A percentile compares a stretch with the other conserved stretches of the same genome.
These are phyloP conservation scores for Pichia sp. DNA, from an alignment of 1,139 yeast species.

Conservation along the genomic window DNA sequence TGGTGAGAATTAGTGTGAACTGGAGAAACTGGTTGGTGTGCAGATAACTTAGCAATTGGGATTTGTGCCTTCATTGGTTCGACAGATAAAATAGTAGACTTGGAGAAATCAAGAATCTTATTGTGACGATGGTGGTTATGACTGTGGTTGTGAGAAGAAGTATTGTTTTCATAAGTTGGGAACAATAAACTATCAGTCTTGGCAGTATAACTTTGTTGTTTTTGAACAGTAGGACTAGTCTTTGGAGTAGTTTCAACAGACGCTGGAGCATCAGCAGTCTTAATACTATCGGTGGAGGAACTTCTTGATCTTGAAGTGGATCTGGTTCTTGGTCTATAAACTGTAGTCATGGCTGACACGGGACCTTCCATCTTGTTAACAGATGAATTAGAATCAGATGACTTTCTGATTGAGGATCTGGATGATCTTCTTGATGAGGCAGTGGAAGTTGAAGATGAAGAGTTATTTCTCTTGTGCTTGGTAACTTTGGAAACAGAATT, in stretches of 20 bases:
- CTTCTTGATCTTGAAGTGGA: slow-evolving; percentile 8
- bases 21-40: neutral
- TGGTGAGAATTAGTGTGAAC: slow-evolving; percentile 8
- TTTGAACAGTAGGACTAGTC: neutral
- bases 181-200: neutral
- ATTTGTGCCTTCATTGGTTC: slow-evolving; percentile 6
- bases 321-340: slow-evolving; percentile 9
- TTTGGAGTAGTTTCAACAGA: slow-evolving; percentile 15
- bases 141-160: neutral
- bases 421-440: slow-evolving; percentile 1
- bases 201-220: neutral
- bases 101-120: slow-evolving; percentile 2
- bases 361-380: neutral
- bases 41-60: neutral
- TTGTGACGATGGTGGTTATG: too few species aligned
- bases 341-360: slow-evolving; percentile 6
- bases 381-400: slow-evolving; percentile 5
- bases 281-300: slow-evolving; percentile 7
- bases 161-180: neutral
- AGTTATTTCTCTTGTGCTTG: neutral
- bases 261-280: slow-evolving; percentile 21
- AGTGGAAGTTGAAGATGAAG: neutral
- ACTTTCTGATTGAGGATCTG: slow-evolving; percentile 4
- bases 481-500: slow-evolving; percentile 11
- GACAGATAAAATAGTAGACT: slow-evolving; percentile 1